Evolutionary conservation across 257 asterid genomes (phyloP), one percentile per base, ranked within the genome.

Genomic region (Nicotiana otophora): DNA sequence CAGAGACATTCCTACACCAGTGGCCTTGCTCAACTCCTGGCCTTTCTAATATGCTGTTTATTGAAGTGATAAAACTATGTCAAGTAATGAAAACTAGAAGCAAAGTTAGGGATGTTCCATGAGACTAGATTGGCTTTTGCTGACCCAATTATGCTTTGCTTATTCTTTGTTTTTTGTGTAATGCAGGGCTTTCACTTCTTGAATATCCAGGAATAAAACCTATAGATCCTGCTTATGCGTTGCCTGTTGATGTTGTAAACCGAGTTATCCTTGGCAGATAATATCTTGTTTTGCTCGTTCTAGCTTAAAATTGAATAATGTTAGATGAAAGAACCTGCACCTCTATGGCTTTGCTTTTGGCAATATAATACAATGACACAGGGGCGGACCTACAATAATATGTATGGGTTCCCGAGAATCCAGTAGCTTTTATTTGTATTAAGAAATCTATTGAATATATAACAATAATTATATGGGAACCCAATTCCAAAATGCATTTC

Each of bases 201-300:
- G 98, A 93, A 87, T 93, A 91, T 86, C 95, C 92, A 28, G 97
- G 95, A 78, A 31, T 94, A 67, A 94, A 89, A 86, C 89, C 98
- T 23, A 90, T 92, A 51, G 97, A 94, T 89, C 98, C 98, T 66
- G 98, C 97, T 48, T 93, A 93, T 77, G 98, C 98, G 64, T 83
- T 94, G 83, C 98, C 98, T 1, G 93, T 94, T 81, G 95, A 90
- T 67, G 89, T 89, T 66, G 93, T 94, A 15, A 88, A 94, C 83
- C 89, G 89, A 89, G 88, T 91, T 80, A 82, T 91, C 85, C 78
- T 91, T 60, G 80, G 83, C 77, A 86, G 85, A 78, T 86, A 83
- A 81, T 51, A 42, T 36, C n/a, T 33, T 39, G 36, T 20, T 54
- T 55, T 65, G 63, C 68, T 30, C 63, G 2, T 58, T 33, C 42